phyloP scores from a whole-genome alignment of 1,284 basidiomycete species.

The Calocybe gambosa region DNA sequence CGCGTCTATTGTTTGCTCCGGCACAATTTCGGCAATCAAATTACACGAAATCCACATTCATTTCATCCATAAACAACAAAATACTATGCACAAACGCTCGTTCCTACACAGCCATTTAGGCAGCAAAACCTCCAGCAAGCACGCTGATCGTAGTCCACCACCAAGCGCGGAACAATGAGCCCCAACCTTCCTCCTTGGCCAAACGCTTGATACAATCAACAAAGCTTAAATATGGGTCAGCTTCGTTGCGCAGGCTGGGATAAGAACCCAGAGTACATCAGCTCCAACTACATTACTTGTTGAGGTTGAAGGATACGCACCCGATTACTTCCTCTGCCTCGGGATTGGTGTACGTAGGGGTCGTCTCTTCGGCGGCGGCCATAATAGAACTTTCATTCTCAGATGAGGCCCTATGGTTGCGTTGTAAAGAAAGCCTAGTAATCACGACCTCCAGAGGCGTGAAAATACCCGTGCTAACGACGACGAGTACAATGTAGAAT shows the following conservation, averaged over 20 bases:
- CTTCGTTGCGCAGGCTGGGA: constrained; percentile 66
- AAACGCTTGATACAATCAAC: constrained; percentile 74
- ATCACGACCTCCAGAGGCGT: constrained; percentile 79
- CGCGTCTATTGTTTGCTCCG: background rate
- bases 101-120: background rate
- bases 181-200: constrained; percentile 70
- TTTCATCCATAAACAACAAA: background rate
- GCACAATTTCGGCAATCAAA: background rate
- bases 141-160: constrained; percentile 55
- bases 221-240: constrained; percentile 76
- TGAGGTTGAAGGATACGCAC: constrained; percentile 29
- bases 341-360: constrained; percentile 59
- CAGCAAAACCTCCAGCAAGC: background rate
- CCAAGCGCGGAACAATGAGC: constrained; percentile 12
- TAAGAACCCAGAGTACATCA: constrained; percentile 8
- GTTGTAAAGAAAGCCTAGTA: constrained; percentile 75
- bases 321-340: constrained; percentile 75
- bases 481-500: constrained; percentile 54
- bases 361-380: too few species aligned
- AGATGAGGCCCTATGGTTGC: constrained; percentile 74
- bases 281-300: background rate
- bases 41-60: too few species aligned
- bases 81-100: background rate
- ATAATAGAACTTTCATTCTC: too few species aligned
- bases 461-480: constrained; percentile 56